phyloP scores from a whole-genome alignment of 306 rosid species.

The Cicer bijugum region DNA sequence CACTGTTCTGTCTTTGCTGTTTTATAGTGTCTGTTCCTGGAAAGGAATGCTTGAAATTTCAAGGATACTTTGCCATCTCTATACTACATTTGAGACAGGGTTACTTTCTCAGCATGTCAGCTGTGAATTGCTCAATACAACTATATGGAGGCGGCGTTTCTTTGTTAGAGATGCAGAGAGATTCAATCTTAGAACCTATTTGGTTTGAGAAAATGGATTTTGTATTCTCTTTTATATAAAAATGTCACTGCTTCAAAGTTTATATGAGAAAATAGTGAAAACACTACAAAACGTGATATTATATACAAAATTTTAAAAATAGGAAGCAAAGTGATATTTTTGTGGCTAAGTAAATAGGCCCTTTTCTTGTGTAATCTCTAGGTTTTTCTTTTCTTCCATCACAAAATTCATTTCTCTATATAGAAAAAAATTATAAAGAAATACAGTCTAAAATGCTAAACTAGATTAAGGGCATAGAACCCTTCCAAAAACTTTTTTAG shows the following conservation, averaged over 20 bases:
- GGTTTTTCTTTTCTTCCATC: conserved; percentile 10
- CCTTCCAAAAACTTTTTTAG: not conserved
- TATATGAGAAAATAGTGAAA: not conserved
- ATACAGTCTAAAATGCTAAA: conserved; percentile 1
- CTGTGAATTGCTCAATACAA: not conserved
- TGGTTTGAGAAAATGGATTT: not conserved
- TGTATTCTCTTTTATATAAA: not conserved
- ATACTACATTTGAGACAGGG: conserved; percentile 19
- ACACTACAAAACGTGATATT: not conserved
- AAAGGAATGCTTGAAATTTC: conserved; percentile 21
- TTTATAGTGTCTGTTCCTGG: not conserved
- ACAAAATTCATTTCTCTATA: not conserved
- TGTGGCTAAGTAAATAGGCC: conserved; percentile 14
- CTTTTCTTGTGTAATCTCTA: not conserved
- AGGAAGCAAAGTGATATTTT: not conserved
- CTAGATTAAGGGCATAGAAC: not conserved
- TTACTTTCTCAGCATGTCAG: not conserved
- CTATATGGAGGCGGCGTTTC: conserved; percentile 11
- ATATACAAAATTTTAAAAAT: not conserved
- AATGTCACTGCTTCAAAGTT: not conserved
- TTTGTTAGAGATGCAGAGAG: not conserved
- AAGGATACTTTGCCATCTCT: conserved; percentile 10
- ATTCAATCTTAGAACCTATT: conserved; percentile 7
- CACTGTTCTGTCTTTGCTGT: not conserved
- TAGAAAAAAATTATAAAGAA: not conserved